Base-by-base conservation (phyloP, 2,329 filamentous ascomycete species). In the Neoarthrinium moseri region DNA sequence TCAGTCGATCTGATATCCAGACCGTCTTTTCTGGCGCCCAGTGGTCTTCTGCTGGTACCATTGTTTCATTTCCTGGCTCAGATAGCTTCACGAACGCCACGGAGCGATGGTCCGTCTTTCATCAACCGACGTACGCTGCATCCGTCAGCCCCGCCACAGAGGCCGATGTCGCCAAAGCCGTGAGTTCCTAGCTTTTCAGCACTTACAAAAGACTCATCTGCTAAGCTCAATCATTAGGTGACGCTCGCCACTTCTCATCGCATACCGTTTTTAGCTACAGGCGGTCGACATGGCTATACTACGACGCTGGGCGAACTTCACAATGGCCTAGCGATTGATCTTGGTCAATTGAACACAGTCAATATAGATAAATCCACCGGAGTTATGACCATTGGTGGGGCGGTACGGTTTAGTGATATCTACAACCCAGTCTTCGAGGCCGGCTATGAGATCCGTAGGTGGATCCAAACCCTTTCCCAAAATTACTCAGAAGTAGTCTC, bases 201-300 rank as follows among this genome's bases (percentile, higher is more conserved):
- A 38, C n/a, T 21, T 18, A n/a, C 2, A 22, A 2, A 27, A 7
- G 15, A 17, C 24, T 26, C 7, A 26, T 20, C 29, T 4, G 13
- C 34, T 8, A 20, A 22, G 37, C 13, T 29, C n/a, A 29, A 29
- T n/a, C 32, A 4, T 6, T 27, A 52, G 51, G 43, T 55, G 23
- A 54, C 46, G 49, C 23, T 50, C 6, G 32, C 50, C 1, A 56
- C 45, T 45, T 55, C 53, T 1, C 54, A 63, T 34, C 51, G 54
- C 4, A 58, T 62, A 8, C 58, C 65, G 0, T 68, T 70, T 34
- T 55, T 69, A 3, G 63, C 61, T 12, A 61, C 60, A 1, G 62
- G 62, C 3, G 61, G 60, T 11, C 53, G 59, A 2, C 68, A 70
- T 55, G 62, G 64, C 1, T 66, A 56, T 47, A 51, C 53, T 1